Evolutionary conservation across 2,329 filamentous ascomycete species (phyloP).

Genomic region (Magnaporthiopsis rhizophila): DNA sequence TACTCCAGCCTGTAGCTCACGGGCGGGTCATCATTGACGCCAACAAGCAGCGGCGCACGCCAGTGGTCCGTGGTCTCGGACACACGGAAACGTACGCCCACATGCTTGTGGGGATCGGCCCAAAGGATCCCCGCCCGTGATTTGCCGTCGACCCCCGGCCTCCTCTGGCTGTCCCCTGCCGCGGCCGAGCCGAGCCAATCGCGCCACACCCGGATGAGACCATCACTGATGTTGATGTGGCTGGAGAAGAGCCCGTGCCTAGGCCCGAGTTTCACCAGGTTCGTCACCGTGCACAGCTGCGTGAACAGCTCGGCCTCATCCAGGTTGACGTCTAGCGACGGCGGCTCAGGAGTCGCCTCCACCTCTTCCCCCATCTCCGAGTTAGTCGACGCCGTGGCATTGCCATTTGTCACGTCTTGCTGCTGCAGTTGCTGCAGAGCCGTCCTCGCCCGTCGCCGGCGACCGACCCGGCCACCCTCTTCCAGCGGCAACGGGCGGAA

Average conservation of each 20-base stretch:
- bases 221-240: slow-evolving; percentile 58
- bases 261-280: slow-evolving; percentile 59
- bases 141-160: slow-evolving; percentile 10
- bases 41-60: slow-evolving; percentile 45
- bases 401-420: slow-evolving; percentile 12
- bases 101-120: slow-evolving; percentile 53
- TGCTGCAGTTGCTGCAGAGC: slow-evolving; percentile 8
- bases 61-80: slow-evolving; percentile 33
- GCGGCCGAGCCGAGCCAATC: slow-evolving; percentile 56
- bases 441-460: slow-evolving; percentile 20
- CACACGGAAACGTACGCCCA: slow-evolving; percentile 63
- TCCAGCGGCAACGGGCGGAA: slow-evolving; percentile 58
- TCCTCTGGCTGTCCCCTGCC: slow-evolving; percentile 19
- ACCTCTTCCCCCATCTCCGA: slow-evolving; percentile 8
- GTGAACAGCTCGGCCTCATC: slow-evolving; percentile 66
- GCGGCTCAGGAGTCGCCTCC: slow-evolving; percentile 26
- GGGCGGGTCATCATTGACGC: slow-evolving; percentile 54
- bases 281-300: slow-evolving; percentile 62
- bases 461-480: slow-evolving; percentile 40
- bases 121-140: slow-evolving; percentile 48
- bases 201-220: slow-evolving; percentile 63
- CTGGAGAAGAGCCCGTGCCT: slow-evolving; percentile 54
- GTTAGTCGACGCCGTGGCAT: slow-evolving; percentile 8
- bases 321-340: slow-evolving; percentile 53
- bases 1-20: slow-evolving; percentile 65